Base-by-base conservation (phyloP, 345 rosid genomes). In the Eucalyptus pauciflora region DNA sequence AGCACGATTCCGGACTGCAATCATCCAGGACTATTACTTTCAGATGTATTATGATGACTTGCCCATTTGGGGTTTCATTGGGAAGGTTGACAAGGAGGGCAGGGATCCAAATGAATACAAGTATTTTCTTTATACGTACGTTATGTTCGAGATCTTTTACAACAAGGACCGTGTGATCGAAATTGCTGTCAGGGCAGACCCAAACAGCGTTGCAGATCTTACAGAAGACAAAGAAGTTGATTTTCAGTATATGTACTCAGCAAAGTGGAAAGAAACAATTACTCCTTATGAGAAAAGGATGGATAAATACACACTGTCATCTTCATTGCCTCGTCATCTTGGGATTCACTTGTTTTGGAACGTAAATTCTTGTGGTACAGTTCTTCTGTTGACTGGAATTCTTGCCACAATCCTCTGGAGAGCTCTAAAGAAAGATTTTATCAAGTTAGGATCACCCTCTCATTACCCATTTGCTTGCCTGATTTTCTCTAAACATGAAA, bases 1-100 rank as follows among this genome's bases (percentile, higher is more conserved):
- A 12, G 86, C 88, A 8, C 60, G 49, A 58, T 89, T 89, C 24
- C 86, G 90, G 64, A 16, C 64, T 50, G 90, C 88, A 25, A 45
- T 89, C 20, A 24, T 58, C 45, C 87, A 54, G 54, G 90, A 89
- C 87, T 93, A 90, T 79, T 92, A 92, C 89, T 93, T 91, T 88
- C 93, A 93, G 89, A 93, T 93, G 94, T 93, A 93, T 52, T 93
- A 93, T 76, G 94, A 93, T 60, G 94, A 93, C 87, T 81, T 93
- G 89, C 94, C 94, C 46, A 89, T 92, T 50, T 93, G 94, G 94
- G 94, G 93, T 15, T 92, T 93, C 85, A 45, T 93, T 20, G 94
- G 94, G 33, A 93, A 89, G 76, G 89, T 89, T 91, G 94, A 93
- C 7, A 92, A 90, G 88, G 92, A 91, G 37, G 90, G 92, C 50